Base-by-base conservation (phyloP, 164 flowering plant genomes). In the Stephania japonica region DNA sequence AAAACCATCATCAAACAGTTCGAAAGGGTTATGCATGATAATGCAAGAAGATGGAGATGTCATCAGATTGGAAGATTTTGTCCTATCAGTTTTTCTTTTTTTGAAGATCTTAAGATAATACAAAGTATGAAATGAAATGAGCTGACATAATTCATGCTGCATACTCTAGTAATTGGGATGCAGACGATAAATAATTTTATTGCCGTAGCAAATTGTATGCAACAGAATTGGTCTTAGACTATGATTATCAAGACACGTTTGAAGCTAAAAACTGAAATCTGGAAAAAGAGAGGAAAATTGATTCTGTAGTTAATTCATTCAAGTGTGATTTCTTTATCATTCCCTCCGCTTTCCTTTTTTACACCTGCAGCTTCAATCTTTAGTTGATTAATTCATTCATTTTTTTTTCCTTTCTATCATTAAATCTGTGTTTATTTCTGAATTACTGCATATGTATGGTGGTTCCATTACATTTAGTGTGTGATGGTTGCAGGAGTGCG, bases 401-500 rank as follows among this genome's bases (percentile, higher is more conserved):
- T 59, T 24, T 42, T 16, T 16, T 16, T 56, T 47, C 16, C 16
- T 47, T 9, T 68, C 27, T 24, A 32, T 32, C 38, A 32, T 32
- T 32, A 32, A 32, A 32, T 32, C 38, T 2, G 2, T 1, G 3
- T 24, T 64, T 42, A 14, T 59, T n/a, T 69, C 24, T 68, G 16
- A 10, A 5, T 5, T 24, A 16, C 21, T 56, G 21, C 18, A 16
- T 59, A 27, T 43, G 5, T 49, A 13, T 64, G 21, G 23, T 42
- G 41, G 13, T 32, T 12, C 32, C 68, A 61, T 70, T 61, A 32
- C 53, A 53, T 23, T 53, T 25, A 26, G 27, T 50, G 26, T 49
- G 42, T 24, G 21, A 71, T 73, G 72, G 26, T 76, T 87, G 83
- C 91, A 93, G 98, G 88, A 93, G 87, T 79, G 88, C 89, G 53